Percentiles rank a stretch among this genome's conserved stretches.
Evolutionary conservation across 2,329 filamentous ascomycete genomes (phyloP).

Genomic region (Alternaria postmessia): DNA sequence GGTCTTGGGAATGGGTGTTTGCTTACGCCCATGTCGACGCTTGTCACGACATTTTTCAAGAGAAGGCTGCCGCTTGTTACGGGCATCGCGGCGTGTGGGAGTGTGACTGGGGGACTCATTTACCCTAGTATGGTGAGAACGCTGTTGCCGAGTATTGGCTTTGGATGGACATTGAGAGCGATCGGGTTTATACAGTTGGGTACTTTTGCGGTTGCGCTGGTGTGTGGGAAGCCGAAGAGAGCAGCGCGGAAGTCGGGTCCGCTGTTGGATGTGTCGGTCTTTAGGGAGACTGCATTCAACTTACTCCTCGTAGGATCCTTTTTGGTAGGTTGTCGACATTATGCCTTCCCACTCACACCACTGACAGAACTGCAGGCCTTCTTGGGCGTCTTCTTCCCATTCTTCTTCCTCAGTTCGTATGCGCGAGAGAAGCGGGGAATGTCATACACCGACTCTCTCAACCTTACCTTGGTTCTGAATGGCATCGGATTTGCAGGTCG

Average conservation of each 20-base stretch:
- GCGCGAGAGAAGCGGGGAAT: background rate
- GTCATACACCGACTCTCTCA: background rate
- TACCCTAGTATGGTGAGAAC: slow-evolving; percentile 23
- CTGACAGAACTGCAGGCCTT: background rate
- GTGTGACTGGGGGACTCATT: slow-evolving; percentile 23
- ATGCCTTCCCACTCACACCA: background rate
- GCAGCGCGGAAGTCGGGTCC: background rate
- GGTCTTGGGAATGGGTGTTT: slow-evolving; percentile 33
- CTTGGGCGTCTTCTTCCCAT: background rate
- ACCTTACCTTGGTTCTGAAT: background rate
- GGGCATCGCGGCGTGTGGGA: slow-evolving; percentile 25
- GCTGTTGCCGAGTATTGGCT: slow-evolving; percentile 41
- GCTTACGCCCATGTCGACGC: background rate
- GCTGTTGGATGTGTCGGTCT: background rate
- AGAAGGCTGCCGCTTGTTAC: slow-evolving; percentile 4
- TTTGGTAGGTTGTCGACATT: background rate
- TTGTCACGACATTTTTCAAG: slow-evolving; percentile 1
- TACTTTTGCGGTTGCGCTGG: background rate
- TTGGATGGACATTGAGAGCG: slow-evolving; percentile 67
- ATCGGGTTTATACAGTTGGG: slow-evolving; percentile 53
- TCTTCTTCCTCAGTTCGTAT: background rate
- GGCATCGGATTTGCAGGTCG: background rate
- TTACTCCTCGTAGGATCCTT: background rate
- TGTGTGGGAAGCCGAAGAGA: background rate
- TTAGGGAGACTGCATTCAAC: background rate